Base-by-base conservation (phyloP, 148 eudicot species). In the Vaccinium corymbosum region DNA sequence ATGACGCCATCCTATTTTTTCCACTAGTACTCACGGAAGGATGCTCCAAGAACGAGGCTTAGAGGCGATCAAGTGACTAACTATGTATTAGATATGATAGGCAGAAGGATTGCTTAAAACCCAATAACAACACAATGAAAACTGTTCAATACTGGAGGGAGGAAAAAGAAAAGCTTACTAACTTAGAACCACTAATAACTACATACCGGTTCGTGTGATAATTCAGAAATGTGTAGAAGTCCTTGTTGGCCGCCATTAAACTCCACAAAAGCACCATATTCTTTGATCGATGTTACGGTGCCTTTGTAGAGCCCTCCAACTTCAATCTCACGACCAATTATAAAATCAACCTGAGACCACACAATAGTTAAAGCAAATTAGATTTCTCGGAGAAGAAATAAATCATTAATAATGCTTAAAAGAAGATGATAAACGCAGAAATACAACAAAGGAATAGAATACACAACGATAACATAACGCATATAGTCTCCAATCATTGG, bases 211-310 rank as follows among this genome's bases (percentile, higher is more conserved):
- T 92, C 93, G 85, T 94, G 92, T n/a, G 98, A 92, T 85, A 97
- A 86, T 83, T 97, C 98, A 55, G 99, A 97, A 75, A 90, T 90
- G 85, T 97, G 99, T n/a, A 97, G 85, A 80, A 97, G 98, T 71
- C 98, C 99, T 80, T 91, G 94, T 86, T 97, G 98, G 71, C 99
- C 99, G 70, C 99, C 99, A 89, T 93, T 97, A 81, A 97, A 93
- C 91, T 94, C 99, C 87, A 97, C 97, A 91, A 97, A 97, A 83
- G 99, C 99, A 83, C 99, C 99, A 89, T 93, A 97, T 85, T 97
- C 99, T 89, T 97, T 97, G 29, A 94, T 87, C 71, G 99, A 85
- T 19, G 90, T 83, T 53, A 97, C 93, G 68, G 83, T 82, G 55
- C 99, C 99, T 90, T 93, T 94, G 84, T 97, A 97, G 49, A 91